A percentile compares a stretch with the other conserved stretches of the same genome.
These are phyloP conservation scores for Amaranthus cruentus DNA, from an alignment of 148 eudicot species.

Conservation along the genomic window DNA sequence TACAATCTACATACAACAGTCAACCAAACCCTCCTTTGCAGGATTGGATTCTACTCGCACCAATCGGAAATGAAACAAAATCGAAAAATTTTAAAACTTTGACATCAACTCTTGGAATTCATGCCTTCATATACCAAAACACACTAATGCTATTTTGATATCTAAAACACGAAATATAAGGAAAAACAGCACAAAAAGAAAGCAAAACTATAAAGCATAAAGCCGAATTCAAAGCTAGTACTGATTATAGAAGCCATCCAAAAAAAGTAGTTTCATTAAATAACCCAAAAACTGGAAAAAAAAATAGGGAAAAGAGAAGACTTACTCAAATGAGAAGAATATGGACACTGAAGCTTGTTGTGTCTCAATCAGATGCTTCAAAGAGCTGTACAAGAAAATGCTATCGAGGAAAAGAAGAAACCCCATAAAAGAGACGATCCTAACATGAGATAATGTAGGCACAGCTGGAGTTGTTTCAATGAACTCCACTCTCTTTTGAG, in stretches of 20 bases:
- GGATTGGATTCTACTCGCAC: no score
- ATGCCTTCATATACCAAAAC: no score
- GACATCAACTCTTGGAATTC: no score
- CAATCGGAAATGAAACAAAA: no score
- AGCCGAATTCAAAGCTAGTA: neutral
- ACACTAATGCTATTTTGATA: no score
- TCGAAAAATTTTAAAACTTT: no score
- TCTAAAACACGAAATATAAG: no score
- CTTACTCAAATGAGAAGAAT: slow-evolving; percentile 97
- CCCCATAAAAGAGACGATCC: slow-evolving; percentile 91
- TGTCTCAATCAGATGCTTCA: slow-evolving; percentile 68
- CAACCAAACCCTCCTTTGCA: no score
- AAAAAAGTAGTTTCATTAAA: neutral
- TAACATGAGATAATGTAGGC: slow-evolving; percentile 64
- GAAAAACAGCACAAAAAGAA: neutral
- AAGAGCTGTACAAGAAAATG: slow-evolving; percentile 60
- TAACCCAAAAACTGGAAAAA: neutral
- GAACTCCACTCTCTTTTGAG: slow-evolving; percentile 95
- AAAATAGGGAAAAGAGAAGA: neutral
- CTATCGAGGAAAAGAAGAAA: slow-evolving; percentile 80
- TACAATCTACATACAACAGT: no score
- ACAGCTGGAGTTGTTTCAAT: slow-evolving; percentile 95
- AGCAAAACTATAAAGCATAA: neutral
- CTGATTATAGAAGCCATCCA: neutral
- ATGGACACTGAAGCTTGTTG: slow-evolving; percentile 89